phyloP scores from a whole-genome alignment of 768 basidiomycete species.

The Trametopsis cervina region DNA sequence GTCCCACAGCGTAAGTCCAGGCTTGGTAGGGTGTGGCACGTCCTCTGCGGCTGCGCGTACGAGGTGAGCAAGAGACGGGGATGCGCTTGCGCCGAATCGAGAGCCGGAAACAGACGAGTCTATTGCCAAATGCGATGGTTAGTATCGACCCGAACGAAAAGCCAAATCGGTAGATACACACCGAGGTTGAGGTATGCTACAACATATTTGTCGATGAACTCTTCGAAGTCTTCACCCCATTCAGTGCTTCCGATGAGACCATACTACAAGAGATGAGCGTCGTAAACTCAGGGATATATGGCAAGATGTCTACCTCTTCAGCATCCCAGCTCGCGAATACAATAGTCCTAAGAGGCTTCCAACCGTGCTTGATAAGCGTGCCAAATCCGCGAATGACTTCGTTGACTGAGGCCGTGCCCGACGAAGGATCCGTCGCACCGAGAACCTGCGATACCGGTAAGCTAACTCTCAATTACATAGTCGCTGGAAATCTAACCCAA shows the following conservation, averaged over 20 bases:
- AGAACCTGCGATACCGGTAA: conserved; percentile 57
- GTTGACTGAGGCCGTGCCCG: conserved; percentile 72
- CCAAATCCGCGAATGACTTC: conserved; percentile 78
- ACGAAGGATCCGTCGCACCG: conserved; percentile 74
- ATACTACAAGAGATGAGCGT: conserved; percentile 27
- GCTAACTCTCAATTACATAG: neutral
- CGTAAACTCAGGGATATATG: neutral
- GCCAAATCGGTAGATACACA: too few relatives aligned
- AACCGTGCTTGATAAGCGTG: conserved; percentile 56
- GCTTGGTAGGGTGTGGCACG: conserved; percentile 65
- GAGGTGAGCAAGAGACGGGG: conserved; percentile 79
- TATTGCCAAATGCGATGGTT: too few relatives aligned
- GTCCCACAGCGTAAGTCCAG: conserved; percentile 71
- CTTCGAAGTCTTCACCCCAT: conserved; percentile 87
- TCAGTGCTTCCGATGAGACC: conserved; percentile 85
- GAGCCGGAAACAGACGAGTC: conserved; percentile 63
- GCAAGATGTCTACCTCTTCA: conserved; percentile 41
- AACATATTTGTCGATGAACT: conserved; percentile 73
- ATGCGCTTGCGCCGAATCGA: conserved; percentile 48
- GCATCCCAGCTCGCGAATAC: conserved; percentile 79
- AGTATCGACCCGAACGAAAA: too few relatives aligned
- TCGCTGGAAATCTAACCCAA: conserved; percentile 3
- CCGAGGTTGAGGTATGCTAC: conserved; percentile 84
- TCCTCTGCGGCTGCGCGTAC: conserved; percentile 61
- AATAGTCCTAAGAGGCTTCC: conserved; percentile 80